phyloP scores from a whole-genome alignment of 352 stramenopile species.

The Phytopythium oedochilum region DNA sequence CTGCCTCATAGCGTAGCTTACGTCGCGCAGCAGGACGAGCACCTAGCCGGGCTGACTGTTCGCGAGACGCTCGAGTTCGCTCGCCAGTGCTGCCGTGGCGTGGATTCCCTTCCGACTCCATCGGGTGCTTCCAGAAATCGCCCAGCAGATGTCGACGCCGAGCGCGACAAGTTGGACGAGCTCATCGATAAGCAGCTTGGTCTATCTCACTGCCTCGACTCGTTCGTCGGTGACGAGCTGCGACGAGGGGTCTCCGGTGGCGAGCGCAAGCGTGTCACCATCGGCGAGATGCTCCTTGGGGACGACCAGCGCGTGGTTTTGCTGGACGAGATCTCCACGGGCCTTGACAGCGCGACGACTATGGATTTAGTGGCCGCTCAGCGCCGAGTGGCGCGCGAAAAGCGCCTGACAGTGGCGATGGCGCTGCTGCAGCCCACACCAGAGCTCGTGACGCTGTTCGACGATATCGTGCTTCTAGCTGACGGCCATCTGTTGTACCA shows the following conservation, averaged over 20 bases:
- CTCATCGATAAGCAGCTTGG: slow-evolving; percentile 13
- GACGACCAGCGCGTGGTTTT: slow-evolving; percentile 49
- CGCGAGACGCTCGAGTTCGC: slow-evolving; percentile 89
- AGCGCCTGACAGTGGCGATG: slow-evolving; percentile 24
- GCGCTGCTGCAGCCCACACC: slow-evolving; percentile 67
- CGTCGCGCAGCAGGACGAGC: slow-evolving; percentile 49
- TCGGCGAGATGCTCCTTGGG: slow-evolving; percentile 78
- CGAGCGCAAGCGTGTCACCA: slow-evolving; percentile 91
- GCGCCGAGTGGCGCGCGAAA: slow-evolving; percentile 30
- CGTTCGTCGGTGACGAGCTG: neutral
- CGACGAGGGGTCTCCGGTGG: slow-evolving; percentile 69
- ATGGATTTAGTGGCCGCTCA: slow-evolving; percentile 38
- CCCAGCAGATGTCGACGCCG: neutral
- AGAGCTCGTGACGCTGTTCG: slow-evolving; percentile 93
- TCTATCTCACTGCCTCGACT: slow-evolving; percentile 21
- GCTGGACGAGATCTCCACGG: slow-evolving; percentile 67
- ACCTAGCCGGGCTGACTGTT: slow-evolving; percentile 36
- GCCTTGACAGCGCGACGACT: slow-evolving; percentile 45
- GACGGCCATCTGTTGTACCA: slow-evolving; percentile 78
- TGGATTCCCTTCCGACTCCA: slow-evolving; percentile 27
- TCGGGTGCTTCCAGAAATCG: slow-evolving; percentile 47
- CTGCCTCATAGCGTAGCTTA: slow-evolving; percentile 15
- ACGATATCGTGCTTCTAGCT: slow-evolving; percentile 74
- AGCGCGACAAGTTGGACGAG: neutral
- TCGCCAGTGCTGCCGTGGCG: slow-evolving; percentile 52